Percentiles rank a stretch among this genome's conserved stretches.
phyloP scores from a whole-genome alignment of 352 stramenopile genomes.

The Pythium rishiriense region DNA sequence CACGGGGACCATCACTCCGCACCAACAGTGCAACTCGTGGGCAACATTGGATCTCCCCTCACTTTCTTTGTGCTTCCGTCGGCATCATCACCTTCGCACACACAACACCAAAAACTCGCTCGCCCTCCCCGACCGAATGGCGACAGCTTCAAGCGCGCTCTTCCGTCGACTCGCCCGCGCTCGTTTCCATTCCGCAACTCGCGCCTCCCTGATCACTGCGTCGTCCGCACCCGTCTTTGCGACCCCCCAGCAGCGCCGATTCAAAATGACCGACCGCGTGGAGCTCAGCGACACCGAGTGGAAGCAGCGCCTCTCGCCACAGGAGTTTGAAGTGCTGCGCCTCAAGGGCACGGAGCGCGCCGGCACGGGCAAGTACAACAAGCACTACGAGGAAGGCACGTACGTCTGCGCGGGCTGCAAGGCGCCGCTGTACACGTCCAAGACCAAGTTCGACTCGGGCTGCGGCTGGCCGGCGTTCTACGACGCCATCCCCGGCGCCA shows the following conservation, averaged over 20 bases:
- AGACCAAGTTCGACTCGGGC: conserved; percentile 90
- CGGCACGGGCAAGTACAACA: conserved; percentile 89
- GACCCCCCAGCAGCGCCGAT: conserved; percentile 18
- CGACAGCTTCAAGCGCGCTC: conserved; percentile 23
- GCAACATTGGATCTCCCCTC: conserved; percentile 16
- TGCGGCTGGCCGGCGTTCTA: conserved; percentile 92
- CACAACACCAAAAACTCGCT: background rate
- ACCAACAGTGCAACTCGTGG: conserved; percentile 8
- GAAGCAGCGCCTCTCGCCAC: conserved; percentile 72
- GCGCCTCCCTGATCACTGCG: background rate
- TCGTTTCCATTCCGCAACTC: conserved; percentile 19
- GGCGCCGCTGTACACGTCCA: conserved; percentile 85
- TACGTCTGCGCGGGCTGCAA: conserved; percentile 90
- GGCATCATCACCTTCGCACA: background rate
- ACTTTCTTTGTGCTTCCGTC: conserved; percentile 27
- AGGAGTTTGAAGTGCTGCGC: conserved; percentile 87
- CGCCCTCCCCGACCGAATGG: conserved; percentile 15
- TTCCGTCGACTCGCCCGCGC: conserved; percentile 20
- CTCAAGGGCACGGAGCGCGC: conserved; percentile 90
- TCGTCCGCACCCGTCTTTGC: background rate
- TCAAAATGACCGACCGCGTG: conserved; percentile 53
- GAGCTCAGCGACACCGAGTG: conserved; percentile 78
- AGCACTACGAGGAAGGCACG: conserved; percentile 80
- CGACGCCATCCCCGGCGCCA: conserved; percentile 84
- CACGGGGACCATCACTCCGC: conserved; percentile 2